phyloP scores from a whole-genome alignment of 345 rosid genomes.

The Linum lewisii region DNA sequence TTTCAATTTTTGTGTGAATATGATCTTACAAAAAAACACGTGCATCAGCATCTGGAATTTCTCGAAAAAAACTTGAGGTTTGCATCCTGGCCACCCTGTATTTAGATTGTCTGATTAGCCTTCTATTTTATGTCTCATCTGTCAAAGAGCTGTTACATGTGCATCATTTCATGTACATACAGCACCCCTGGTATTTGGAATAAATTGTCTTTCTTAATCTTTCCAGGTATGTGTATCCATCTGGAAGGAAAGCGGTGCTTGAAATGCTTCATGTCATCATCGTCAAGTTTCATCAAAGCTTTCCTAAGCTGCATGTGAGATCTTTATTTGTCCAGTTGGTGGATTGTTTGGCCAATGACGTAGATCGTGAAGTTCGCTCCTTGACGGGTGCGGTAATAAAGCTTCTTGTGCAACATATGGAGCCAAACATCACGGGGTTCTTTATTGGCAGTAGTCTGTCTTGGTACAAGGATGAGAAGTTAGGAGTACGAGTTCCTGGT shows the following conservation, averaged over 20 bases:
- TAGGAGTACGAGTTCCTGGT: conserved; percentile 46
- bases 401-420: conserved; percentile 41
- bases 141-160: too few relatives aligned
- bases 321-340: conserved; percentile 46
- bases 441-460: conserved; percentile 39
- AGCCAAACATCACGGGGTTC: conserved; percentile 29
- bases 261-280: conserved; percentile 71
- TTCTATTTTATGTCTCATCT: neutral
- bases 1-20: conserved; percentile 69
- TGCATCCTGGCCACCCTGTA: conserved; percentile 14
- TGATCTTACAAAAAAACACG: conserved; percentile 48
- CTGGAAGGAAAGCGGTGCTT: conserved; percentile 87
- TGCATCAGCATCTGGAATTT: conserved; percentile 55
- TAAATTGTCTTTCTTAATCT: conserved; percentile 8
- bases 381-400: conserved; percentile 47
- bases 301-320: conserved; percentile 47
- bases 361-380: conserved; percentile 45
- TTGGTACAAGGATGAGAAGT: conserved; percentile 55
- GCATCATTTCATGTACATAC: neutral
- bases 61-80: conserved; percentile 63
- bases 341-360: conserved; percentile 52
- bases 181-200: neutral
- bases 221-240: conserved; percentile 67
- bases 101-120: neutral
- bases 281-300: conserved; percentile 45